These are phyloP conservation scores for Plasmodium gallinaceum DNA, from an alignment of 169 alveolate genomes.

Conservation along the genomic window DNA sequence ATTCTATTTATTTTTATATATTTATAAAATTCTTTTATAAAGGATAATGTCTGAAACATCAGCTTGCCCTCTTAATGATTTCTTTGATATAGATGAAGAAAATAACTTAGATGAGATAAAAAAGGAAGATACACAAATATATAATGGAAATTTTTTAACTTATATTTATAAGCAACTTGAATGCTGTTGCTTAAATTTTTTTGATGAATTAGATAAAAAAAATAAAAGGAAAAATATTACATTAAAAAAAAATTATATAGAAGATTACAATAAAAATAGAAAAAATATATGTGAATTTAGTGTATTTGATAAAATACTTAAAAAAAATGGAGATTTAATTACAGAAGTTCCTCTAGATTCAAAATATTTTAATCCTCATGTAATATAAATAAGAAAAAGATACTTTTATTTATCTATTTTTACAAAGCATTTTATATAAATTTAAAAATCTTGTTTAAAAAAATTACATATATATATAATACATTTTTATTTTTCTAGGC, in stretches of 20 bases:
- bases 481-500: slow-evolving; percentile 26
- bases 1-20: too few species aligned
- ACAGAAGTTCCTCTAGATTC: slow-evolving; percentile 58
- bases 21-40: too few species aligned
- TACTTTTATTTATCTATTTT: neutral
- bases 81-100: slow-evolving; percentile 72
- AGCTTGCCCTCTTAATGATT: slow-evolving; percentile 71
- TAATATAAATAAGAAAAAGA: slow-evolving; percentile 10
- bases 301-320: slow-evolving; percentile 63
- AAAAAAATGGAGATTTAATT: slow-evolving; percentile 47
- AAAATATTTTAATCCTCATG: slow-evolving; percentile 64
- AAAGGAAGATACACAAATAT: slow-evolving; percentile 28
- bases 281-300: slow-evolving; percentile 12
- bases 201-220: slow-evolving; percentile 46
- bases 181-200: slow-evolving; percentile 45
- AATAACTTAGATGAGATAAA: slow-evolving; percentile 65
- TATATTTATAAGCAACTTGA: slow-evolving; percentile 63
- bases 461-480: neutral
- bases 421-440: neutral
- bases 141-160: slow-evolving; percentile 39
- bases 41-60: slow-evolving; percentile 58
- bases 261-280: slow-evolving; percentile 20
- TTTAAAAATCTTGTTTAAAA: neutral
- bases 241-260: slow-evolving; percentile 30
- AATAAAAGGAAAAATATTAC: slow-evolving; percentile 56